Percentiles rank a stretch among this genome's conserved stretches.
Conservation (phyloP, 352 stramenopile genomes). For the Globisporangium carolinianum region DNA sequence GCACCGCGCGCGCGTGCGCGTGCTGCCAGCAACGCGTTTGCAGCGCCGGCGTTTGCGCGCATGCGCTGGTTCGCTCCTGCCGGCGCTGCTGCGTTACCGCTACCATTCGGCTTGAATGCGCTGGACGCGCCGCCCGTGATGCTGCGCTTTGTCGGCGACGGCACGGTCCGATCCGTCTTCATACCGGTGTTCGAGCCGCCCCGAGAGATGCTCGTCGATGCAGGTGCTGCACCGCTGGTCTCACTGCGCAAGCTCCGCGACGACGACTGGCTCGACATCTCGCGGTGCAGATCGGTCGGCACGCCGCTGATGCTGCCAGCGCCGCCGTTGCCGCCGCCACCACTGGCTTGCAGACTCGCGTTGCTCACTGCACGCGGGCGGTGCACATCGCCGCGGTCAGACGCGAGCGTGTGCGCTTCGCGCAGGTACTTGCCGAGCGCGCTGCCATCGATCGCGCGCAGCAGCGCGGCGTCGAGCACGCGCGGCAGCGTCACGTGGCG, state of each 20-base stretch:
- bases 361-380: conserved; percentile 21
- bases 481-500: conserved; percentile 34
- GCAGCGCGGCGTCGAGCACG: conserved; percentile 29
- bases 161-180: conserved; percentile 27
- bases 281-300: conserved; percentile 35
- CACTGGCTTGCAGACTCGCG: conserved; percentile 19
- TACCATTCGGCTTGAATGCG: conserved; percentile 16
- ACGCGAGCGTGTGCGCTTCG: conserved; percentile 35
- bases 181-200: conserved; percentile 9
- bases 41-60: conserved; percentile 38
- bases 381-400: conserved; percentile 12
- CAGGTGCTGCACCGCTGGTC: conserved; percentile 2
- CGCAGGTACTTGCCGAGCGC: conserved; percentile 48
- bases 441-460: conserved; percentile 42
- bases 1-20: conserved; percentile 56
- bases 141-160: conserved; percentile 47
- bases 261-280: conserved; percentile 40
- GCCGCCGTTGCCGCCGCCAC: not conserved
- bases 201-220: conserved; percentile 5
- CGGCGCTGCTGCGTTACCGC: conserved; percentile 9
- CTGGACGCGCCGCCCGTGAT: conserved; percentile 14
- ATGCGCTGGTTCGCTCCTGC: conserved; percentile 21
- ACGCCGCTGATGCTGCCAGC: conserved; percentile 15
- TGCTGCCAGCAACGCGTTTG: conserved; percentile 67
- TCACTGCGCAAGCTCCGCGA: conserved; percentile 26